These are phyloP conservation scores for Talaromyces thailandensis DNA, from an alignment of 495 filamentous ascomycete genomes.

Conservation along the genomic window DNA sequence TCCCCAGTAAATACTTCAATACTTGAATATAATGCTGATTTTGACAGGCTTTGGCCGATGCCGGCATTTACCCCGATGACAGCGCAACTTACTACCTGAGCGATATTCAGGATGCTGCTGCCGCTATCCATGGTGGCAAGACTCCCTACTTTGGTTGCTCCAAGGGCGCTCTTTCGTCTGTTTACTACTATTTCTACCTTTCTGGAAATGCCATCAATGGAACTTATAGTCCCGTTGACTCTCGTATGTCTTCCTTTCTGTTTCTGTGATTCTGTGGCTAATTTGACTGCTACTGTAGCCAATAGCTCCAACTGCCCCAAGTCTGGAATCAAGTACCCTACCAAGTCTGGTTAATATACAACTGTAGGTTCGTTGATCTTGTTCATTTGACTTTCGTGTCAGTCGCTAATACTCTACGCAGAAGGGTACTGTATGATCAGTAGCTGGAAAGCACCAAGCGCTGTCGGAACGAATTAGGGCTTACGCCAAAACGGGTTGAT, in stretches of 20 bases:
- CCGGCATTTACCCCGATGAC: constrained; percentile 54
- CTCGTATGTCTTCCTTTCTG: constrained; percentile 27
- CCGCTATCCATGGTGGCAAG: constrained; percentile 43
- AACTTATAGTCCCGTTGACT: constrained; percentile 48
- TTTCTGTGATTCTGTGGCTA: background rate
- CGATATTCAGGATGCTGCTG: constrained; percentile 54
- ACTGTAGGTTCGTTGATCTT: background rate
- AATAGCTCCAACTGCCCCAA: constrained; percentile 44
- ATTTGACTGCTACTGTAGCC: constrained; percentile 22
- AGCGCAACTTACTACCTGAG: constrained; percentile 50
- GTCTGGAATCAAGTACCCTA: constrained; percentile 51
- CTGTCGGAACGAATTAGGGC: background rate
- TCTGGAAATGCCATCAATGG: constrained; percentile 63
- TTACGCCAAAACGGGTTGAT: background rate
- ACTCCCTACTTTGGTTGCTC: constrained; percentile 56
- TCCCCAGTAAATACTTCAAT: no score
- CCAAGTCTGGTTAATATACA: constrained; percentile 28
- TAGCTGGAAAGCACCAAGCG: background rate
- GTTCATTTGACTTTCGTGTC: background rate
- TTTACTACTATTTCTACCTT: constrained; percentile 72
- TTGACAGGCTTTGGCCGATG: constrained; percentile 43
- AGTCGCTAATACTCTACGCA: no score
- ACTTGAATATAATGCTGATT: background rate
- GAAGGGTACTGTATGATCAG: background rate
- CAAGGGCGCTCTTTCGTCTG: constrained; percentile 49